A percentile compares a stretch with the other conserved stretches of the same genome.
These are phyloP conservation scores for Fusarium incarnatum DNA, from an alignment of 2,329 filamentous ascomycete genomes.

Conservation along the genomic window DNA sequence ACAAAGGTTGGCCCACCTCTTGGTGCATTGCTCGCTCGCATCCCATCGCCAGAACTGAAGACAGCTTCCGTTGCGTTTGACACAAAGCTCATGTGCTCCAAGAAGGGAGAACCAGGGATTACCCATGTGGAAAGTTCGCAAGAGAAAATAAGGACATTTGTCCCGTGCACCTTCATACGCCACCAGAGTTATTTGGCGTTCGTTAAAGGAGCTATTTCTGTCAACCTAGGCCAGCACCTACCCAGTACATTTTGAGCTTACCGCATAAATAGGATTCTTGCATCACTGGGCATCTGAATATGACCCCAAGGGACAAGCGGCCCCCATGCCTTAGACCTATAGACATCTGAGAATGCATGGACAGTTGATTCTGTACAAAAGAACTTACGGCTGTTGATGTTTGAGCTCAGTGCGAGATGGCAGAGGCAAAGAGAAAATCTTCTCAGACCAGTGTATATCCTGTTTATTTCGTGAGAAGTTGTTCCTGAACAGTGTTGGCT, in stretches of 20 bases:
- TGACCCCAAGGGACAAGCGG: slow-evolving; percentile 59
- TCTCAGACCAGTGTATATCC: slow-evolving; percentile 70
- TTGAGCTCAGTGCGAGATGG: slow-evolving; percentile 63
- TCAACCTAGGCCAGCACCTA: slow-evolving; percentile 5
- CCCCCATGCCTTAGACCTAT: slow-evolving; percentile 60
- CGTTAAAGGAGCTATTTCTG: slow-evolving; percentile 63
- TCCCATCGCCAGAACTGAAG: slow-evolving; percentile 67
- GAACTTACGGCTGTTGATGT: slow-evolving; percentile 51
- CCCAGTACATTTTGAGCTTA: slow-evolving; percentile 44
- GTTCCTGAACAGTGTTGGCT: neutral
- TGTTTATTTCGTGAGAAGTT: slow-evolving; percentile 44
- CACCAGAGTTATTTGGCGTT: slow-evolving; percentile 65
- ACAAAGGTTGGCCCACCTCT: slow-evolving; percentile 65
- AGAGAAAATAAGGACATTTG: slow-evolving; percentile 59
- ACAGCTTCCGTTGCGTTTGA: slow-evolving; percentile 61
- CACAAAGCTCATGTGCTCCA: slow-evolving; percentile 66
- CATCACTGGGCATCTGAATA: slow-evolving; percentile 59
- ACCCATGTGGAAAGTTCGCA: slow-evolving; percentile 57
- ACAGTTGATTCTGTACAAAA: neutral
- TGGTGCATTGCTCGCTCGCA: slow-evolving; percentile 55
- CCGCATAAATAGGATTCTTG: slow-evolving; percentile 67
- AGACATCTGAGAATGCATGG: slow-evolving; percentile 8
- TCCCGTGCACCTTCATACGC: slow-evolving; percentile 61
- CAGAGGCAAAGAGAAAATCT: slow-evolving; percentile 68
- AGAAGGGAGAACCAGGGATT: slow-evolving; percentile 60